Conservation (phyloP, 805 yeast species). For the Tetrapisispora pingtungensis region DNA sequence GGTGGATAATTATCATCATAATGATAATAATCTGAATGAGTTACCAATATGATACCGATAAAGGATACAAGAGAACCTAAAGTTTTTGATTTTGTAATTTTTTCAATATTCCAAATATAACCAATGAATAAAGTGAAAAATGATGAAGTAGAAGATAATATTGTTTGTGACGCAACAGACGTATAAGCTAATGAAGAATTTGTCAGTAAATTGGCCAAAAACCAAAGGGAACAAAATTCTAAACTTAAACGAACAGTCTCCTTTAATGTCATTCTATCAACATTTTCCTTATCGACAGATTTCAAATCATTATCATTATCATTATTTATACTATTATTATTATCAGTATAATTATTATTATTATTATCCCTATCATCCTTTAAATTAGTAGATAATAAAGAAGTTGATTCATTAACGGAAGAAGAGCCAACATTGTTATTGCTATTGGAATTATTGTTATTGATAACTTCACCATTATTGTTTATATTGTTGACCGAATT, state of each 20-base stretch:
- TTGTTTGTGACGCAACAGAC: constrained; percentile 89
- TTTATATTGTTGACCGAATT: background rate
- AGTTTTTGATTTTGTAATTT: constrained; percentile 52
- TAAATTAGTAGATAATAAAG: background rate
- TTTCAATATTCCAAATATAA: constrained; percentile 58
- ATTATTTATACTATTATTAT: background rate
- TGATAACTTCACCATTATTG: background rate
- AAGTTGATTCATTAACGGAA: background rate
- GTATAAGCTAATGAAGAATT: constrained; percentile 84
- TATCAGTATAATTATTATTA: background rate
- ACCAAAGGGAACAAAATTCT: constrained; percentile 86
- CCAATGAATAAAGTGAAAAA: constrained; percentile 88
- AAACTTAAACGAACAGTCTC: constrained; percentile 70
- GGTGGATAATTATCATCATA: constrained; percentile 4
- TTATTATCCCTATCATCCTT: background rate
- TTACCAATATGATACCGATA: constrained; percentile 70
- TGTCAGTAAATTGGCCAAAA: constrained; percentile 75
- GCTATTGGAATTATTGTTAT: too few relatives aligned
- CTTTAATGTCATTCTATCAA: constrained; percentile 24
- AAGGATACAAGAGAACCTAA: constrained; percentile 63
- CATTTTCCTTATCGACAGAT: too few relatives aligned
- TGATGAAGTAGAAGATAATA: constrained; percentile 82
- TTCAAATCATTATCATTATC: background rate
- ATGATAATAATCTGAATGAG: constrained; percentile 46
- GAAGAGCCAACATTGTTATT: background rate